Percentiles rank a stretch among this genome's conserved stretches.
These are phyloP conservation scores for Fusarium sp. DNA, from an alignment of 2,329 filamentous ascomycete species.

Conservation along the genomic window DNA sequence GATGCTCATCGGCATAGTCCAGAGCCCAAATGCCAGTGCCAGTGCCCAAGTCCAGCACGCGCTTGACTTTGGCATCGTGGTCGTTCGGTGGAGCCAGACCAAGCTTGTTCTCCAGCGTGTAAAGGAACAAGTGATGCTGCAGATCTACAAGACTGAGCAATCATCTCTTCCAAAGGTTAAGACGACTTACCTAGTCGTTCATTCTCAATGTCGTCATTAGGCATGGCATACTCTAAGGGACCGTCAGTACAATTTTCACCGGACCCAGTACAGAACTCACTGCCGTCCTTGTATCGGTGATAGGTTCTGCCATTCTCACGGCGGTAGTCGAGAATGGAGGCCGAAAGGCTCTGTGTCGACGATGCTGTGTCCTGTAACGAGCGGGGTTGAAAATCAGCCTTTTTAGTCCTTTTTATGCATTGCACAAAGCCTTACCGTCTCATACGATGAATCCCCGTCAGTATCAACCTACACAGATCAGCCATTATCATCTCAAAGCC, in stretches of 20 bases:
- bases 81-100: slow-evolving; percentile 5
- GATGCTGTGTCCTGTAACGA: slow-evolving; percentile 2
- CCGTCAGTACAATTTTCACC: not conserved
- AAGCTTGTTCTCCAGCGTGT: slow-evolving; percentile 2
- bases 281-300: slow-evolving; percentile 17
- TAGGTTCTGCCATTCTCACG: slow-evolving; percentile 24
- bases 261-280: not conserved
- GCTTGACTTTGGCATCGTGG: slow-evolving; percentile 2
- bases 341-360: slow-evolving; percentile 10
- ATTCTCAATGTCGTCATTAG: slow-evolving; percentile 12
- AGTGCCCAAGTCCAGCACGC: slow-evolving; percentile 7
- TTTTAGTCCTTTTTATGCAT: not conserved
- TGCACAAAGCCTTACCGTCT: not conserved
- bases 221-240: slow-evolving; percentile 7
- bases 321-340: slow-evolving; percentile 7
- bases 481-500: not conserved
- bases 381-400: not conserved
- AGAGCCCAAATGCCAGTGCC: slow-evolving; percentile 11
- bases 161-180: too few relatives aligned
- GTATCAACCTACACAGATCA: not conserved
- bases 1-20: slow-evolving; percentile 12
- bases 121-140: slow-evolving; percentile 3
- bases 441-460: not conserved
- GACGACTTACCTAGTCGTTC: slow-evolving; percentile 7
- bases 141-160: not conserved